Percentiles rank a stretch among this genome's conserved stretches.
phyloP scores from a whole-genome alignment of 2,329 filamentous ascomycete genomes.

The Aspergillus fumigatus region DNA sequence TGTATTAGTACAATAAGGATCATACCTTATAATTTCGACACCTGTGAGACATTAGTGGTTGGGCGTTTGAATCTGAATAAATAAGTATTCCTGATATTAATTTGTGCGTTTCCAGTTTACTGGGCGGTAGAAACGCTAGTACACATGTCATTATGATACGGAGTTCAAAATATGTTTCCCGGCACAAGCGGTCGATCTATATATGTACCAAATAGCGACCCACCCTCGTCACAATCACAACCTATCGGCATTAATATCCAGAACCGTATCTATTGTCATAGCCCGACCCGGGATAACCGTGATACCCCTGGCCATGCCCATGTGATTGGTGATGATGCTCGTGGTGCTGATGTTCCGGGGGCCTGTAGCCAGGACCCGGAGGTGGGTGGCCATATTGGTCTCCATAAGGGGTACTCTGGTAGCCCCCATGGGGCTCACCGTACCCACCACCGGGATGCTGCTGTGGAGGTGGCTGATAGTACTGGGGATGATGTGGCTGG shows the following conservation, averaged over 20 bases:
- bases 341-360: slow-evolving; percentile 3
- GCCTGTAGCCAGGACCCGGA: not conserved
- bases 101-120: not conserved
- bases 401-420: not conserved
- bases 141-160: not conserved
- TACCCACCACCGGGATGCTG: not conserved
- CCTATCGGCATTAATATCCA: not conserved
- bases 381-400: slow-evolving; percentile 4
- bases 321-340: not conserved
- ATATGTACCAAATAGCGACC: not conserved
- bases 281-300: not conserved
- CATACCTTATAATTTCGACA: not conserved
- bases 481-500: slow-evolving; percentile 4
- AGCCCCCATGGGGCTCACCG: not conserved
- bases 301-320: not conserved
- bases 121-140: not conserved
- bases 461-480: not conserved
- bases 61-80: not conserved
- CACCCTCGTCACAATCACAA: not conserved
- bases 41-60: not conserved
- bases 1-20: too few species aligned
- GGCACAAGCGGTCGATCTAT: not conserved
- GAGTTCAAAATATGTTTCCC: not conserved
- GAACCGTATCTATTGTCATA: not conserved
- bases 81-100: not conserved